Evolutionary conservation across 1,284 basidiomycete species (phyloP).

Genomic region (Puccinia sorghi): DNA sequence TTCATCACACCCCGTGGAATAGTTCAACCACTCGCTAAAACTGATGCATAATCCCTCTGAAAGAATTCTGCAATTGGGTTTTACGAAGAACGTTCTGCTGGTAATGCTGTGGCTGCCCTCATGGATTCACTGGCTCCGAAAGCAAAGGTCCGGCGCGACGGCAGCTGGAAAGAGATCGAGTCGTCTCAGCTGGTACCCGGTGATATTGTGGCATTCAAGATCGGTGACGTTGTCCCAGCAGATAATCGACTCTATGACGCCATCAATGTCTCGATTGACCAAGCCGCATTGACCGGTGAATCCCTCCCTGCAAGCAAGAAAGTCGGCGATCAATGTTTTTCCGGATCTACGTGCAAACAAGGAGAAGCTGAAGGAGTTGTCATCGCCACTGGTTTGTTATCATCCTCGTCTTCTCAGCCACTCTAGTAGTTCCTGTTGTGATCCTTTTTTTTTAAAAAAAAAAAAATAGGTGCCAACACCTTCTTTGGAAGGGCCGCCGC

Average conservation of each 20-base stretch:
- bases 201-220: conserved; percentile 89
- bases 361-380: conserved; percentile 96
- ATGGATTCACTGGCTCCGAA: conserved; percentile 99
- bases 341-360: conserved; percentile 93
- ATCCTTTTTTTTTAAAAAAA: neutral
- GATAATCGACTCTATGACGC: conserved; percentile 47
- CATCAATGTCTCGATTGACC: conserved; percentile 72
- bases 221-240: conserved; percentile 41
- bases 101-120: conserved; percentile 97
- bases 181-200: conserved; percentile 78
- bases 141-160: conserved; percentile 83
- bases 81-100: conserved; percentile 94
- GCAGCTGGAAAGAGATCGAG: conserved; percentile 82
- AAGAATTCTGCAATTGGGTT: conserved; percentile 92
- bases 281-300: conserved; percentile 94
- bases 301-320: conserved; percentile 90
- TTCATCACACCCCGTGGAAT: too few species aligned
- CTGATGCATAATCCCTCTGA: neutral
- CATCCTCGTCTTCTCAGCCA: neutral
- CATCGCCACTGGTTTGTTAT: conserved; percentile 76
- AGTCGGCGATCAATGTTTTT: conserved; percentile 90
- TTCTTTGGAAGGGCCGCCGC: conserved; percentile 69
- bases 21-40: neutral
- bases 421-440: neutral
- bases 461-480: conserved; percentile 63